Conservation (phyloP, 192 early-diverging fungal genomes). For the Rhizophlyctis rosea region DNA sequence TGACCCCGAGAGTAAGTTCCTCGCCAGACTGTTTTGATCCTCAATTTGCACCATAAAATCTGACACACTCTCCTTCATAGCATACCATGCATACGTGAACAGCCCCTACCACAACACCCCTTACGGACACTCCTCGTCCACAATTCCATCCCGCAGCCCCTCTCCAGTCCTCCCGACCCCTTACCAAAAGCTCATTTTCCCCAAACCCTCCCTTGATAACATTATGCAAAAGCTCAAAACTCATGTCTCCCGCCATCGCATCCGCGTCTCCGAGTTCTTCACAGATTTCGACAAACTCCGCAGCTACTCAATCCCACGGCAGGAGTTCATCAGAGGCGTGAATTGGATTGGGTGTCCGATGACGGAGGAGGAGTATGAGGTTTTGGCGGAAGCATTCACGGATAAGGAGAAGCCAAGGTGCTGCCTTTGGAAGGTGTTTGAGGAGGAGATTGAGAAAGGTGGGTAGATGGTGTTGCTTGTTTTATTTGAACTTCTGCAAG, state of each 20-base stretch:
- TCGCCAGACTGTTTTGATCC: neutral
- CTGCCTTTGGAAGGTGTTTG: too few relatives aligned
- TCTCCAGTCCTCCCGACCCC: neutral
- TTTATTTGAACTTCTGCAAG: too few relatives aligned
- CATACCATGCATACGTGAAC: too few relatives aligned
- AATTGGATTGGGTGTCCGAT: constrained; percentile 42
- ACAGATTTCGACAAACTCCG: constrained; percentile 55
- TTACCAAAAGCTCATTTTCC: neutral
- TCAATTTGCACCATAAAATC: neutral
- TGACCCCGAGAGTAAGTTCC: constrained; percentile 47
- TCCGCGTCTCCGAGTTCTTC: constrained; percentile 54
- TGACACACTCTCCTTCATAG: constrained; percentile 6
- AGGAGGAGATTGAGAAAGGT: constrained; percentile 41
- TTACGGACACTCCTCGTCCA: too few relatives aligned
- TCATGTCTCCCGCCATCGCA: constrained; percentile 39
- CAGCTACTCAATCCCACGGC: constrained; percentile 41
- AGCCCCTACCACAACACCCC: too few relatives aligned
- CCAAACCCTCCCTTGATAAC: constrained; percentile 4
- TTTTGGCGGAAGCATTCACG: constrained; percentile 38
- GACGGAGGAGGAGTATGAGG: constrained; percentile 33
- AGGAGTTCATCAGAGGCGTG: constrained; percentile 55
- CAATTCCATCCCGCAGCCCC: too few relatives aligned
- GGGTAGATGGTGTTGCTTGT: too few relatives aligned
- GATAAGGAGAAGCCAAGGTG: constrained; percentile 27
- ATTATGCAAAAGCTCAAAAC: constrained; percentile 31